Evolutionary conservation across 139 green algal species (phyloP).

Genomic region (Coccomyxa sp.): DNA sequence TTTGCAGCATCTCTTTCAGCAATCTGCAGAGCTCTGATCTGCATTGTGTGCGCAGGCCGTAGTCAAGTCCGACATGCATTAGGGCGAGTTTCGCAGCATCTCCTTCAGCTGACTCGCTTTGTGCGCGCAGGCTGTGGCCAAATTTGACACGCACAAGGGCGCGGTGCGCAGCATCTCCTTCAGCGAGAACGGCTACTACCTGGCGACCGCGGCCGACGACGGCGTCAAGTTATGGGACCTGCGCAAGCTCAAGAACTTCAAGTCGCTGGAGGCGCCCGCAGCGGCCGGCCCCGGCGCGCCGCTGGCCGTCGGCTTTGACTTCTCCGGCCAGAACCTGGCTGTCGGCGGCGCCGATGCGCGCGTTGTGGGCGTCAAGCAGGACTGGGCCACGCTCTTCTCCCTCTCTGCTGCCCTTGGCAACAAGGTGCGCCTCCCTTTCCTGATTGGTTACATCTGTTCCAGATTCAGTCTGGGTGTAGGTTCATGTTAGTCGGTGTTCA

Average conservation of each 20-base stretch:
- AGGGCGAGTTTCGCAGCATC: too few species aligned
- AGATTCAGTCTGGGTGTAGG: background rate
- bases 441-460: background rate
- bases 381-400: slow-evolving; percentile 59
- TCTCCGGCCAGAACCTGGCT: slow-evolving; percentile 79
- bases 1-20: too few species aligned
- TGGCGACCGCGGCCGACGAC: slow-evolving; percentile 72
- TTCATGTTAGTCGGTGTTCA: background rate
- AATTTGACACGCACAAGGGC: slow-evolving; percentile 69
- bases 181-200: slow-evolving; percentile 92
- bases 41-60: too few species aligned
- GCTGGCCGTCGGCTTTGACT: slow-evolving; percentile 53
- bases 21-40: too few species aligned
- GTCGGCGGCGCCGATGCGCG: slow-evolving; percentile 67
- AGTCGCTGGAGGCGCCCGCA: slow-evolving; percentile 37
- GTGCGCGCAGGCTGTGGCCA: slow-evolving; percentile 52
- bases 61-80: too few species aligned
- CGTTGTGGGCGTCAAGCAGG: slow-evolving; percentile 72
- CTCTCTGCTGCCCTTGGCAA: slow-evolving; percentile 64
- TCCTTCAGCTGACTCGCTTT: too few species aligned
- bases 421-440: slow-evolving; percentile 35
- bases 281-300: too few species aligned
- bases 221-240: slow-evolving; percentile 97
- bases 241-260: slow-evolving; percentile 89
- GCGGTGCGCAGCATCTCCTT: slow-evolving; percentile 71